phyloP scores from a whole-genome alignment of 805 yeast species.

The Candida jianshihensis region DNA sequence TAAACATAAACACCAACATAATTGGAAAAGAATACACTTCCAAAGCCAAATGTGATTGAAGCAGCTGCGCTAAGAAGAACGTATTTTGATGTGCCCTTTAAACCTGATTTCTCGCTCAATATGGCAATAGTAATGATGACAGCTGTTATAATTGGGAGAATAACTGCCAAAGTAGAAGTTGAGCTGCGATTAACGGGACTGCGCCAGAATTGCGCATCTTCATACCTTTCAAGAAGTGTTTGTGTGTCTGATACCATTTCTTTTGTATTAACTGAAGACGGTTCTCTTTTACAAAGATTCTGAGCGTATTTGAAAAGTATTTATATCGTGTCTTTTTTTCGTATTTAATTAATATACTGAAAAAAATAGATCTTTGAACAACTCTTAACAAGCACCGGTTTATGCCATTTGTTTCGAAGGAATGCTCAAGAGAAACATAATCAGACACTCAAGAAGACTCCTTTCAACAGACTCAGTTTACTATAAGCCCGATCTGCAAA shows the following conservation, averaged over 20 bases:
- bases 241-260: neutral
- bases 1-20: constrained; percentile 40
- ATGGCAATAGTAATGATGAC: constrained; percentile 4
- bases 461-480: neutral
- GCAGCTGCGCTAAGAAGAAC: constrained; percentile 24
- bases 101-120: constrained; percentile 4
- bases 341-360: neutral
- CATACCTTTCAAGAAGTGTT: constrained; percentile 1
- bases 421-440: neutral
- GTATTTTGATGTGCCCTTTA: constrained; percentile 14
- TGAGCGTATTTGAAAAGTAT: too few species aligned
- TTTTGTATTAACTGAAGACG: too few species aligned
- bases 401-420: too few species aligned
- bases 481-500: constrained; percentile 21
- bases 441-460: neutral
- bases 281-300: too few species aligned
- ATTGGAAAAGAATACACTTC: constrained; percentile 33
- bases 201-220: neutral
- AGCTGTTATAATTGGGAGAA: constrained; percentile 3
- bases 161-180: constrained; percentile 1
- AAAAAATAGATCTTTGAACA: too few species aligned
- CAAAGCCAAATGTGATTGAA: constrained; percentile 32
- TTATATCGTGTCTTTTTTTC: too few species aligned
- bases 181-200: constrained; percentile 1
- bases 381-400: too few species aligned